Evolutionary conservation across 1,139 yeast genomes (phyloP), one percentile per base, ranked within the genome.

Genomic region (Diutina scorzettiae): DNA sequence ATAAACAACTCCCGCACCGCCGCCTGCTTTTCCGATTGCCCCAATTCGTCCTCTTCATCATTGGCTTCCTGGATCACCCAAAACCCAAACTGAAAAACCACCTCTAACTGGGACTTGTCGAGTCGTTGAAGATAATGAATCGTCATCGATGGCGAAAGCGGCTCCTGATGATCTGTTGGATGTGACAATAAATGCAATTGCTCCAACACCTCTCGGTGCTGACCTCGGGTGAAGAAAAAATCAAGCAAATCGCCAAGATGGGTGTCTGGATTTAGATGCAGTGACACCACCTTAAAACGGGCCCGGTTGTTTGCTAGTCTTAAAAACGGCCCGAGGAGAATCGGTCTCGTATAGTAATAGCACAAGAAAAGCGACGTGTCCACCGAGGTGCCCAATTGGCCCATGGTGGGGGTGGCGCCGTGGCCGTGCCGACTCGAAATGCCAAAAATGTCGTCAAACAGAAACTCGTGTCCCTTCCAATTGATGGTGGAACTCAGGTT

Each of bases 311-410:
- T 73, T 0, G 73, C 73, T 2, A 87, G 69, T 43, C 97, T 66
- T 6, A 91, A 68, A 28, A 91, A 70, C 0, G 97, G 93, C 0
- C 94, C 95, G 16, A 91, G 70, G 54, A 91, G 66, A 51, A 81
- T 73, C 0, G 87, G 85, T 45, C 76, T 76, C 31, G 75, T 73
- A 23, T 76, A 58, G 49, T 78, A 66, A 54, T 91, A 91, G 47
- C 94, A 77, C 43, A 76, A 66, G 52, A 91, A 85, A 25, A 91
- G 64, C 0, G 87, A 71, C 0, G 96, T 84, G 53, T 91, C 98
- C 4, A 91, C 17, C 5, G 21, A 20, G n/a, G 27, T 23, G 11
- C 12, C 39, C 27, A 34, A 12, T 32, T 32, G 37, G 3, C 21
- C 27, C 5, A 34, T 9, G 5, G 28, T 23, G 11, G 37, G 37